phyloP scores from a whole-genome alignment of 352 stramenopile species.

The Pythium guiyangense region DNA sequence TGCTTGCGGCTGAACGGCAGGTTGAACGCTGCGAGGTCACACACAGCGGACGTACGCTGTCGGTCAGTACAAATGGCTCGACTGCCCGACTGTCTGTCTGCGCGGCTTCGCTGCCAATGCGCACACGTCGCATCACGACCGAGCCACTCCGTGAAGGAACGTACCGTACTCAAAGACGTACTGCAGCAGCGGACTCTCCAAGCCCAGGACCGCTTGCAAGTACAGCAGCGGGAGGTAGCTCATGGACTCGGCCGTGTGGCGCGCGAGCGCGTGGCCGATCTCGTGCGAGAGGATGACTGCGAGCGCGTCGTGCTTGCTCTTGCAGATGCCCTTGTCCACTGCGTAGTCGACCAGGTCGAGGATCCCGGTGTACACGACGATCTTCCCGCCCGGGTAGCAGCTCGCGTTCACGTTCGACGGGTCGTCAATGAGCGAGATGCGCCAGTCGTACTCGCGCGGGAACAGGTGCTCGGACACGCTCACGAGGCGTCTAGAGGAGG shows the following conservation, averaged over 20 bases:
- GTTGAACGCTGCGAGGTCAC: constrained; percentile 18
- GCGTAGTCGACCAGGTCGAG: too few species aligned
- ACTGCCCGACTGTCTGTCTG: too few species aligned
- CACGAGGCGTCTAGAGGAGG: constrained; percentile 35
- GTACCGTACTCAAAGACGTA: constrained; percentile 59
- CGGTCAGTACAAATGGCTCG: too few species aligned
- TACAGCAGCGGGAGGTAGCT: constrained; percentile 53
- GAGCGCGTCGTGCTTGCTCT: too few species aligned
- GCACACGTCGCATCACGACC: background rate
- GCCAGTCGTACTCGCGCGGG: constrained; percentile 58
- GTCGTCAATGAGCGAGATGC: constrained; percentile 51
- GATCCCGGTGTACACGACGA: too few species aligned
- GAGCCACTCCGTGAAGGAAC: background rate
- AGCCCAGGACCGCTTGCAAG: constrained; percentile 35
- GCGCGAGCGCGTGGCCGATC: constrained; percentile 56
- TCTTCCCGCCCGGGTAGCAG: too few species aligned
- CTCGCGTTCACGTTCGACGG: constrained; percentile 46
- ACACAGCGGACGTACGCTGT: too few species aligned
- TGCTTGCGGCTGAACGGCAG: too few species aligned
- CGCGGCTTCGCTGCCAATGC: background rate
- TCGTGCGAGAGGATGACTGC: too few species aligned
- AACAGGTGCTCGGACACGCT: constrained; percentile 64
- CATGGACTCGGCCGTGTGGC: constrained; percentile 58
- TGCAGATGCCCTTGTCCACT: too few species aligned
- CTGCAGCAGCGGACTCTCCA: constrained; percentile 58